Conservation (phyloP, 495 filamentous ascomycete species). For the Copromyces sp. region DNA sequence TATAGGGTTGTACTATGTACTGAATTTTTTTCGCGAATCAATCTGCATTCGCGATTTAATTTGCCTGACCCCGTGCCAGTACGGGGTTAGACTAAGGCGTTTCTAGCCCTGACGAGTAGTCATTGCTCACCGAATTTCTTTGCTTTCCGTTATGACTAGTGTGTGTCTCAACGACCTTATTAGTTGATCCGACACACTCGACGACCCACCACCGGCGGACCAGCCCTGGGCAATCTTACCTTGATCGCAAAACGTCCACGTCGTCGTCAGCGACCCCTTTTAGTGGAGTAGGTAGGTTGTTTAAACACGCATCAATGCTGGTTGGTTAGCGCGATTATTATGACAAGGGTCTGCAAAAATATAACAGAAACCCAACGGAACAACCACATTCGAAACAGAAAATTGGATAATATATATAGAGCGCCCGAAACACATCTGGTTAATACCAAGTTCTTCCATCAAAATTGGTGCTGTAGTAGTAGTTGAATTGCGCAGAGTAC, state of each 20-base stretch:
- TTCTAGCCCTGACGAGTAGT: too few relatives aligned
- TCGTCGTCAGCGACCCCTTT: neutral
- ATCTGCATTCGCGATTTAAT: too few relatives aligned
- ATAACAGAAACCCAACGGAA: neutral
- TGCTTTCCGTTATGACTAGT: neutral
- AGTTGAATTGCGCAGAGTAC: neutral
- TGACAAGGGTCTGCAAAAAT: neutral
- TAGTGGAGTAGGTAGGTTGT: neutral
- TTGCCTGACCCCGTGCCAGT: too few relatives aligned
- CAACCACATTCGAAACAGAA: neutral
- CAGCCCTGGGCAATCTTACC: neutral
- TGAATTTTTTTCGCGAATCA: too few relatives aligned
- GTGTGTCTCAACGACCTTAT: neutral
- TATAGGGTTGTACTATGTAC: too few relatives aligned
- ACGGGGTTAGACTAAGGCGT: too few relatives aligned
- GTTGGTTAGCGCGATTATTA: neutral
- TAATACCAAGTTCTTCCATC: neutral
- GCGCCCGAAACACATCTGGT: neutral
- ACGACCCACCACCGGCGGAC: neutral
- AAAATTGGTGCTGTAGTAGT: neutral
- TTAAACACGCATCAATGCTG: neutral
- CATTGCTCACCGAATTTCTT: neutral
- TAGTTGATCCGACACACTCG: neutral
- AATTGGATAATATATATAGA: neutral
- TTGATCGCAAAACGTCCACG: neutral